These are phyloP conservation scores for Capronia americana DNA, from an alignment of 2,329 filamentous ascomycete genomes.

Conservation along the genomic window DNA sequence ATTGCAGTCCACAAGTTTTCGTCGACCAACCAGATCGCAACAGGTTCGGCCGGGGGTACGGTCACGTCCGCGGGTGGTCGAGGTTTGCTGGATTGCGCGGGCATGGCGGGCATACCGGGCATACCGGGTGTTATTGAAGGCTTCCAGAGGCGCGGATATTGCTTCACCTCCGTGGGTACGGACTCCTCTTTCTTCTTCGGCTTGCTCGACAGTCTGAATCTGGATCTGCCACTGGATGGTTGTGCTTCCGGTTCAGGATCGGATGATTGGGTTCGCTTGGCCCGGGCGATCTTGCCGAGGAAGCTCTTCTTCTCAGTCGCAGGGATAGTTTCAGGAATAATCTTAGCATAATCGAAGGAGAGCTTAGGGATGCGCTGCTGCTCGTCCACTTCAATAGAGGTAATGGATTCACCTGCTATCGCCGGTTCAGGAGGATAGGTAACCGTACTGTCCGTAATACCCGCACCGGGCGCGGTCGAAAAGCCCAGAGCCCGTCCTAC, in stretches of 20 bases:
- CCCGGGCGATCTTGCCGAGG: not conserved
- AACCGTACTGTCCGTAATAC: not conserved
- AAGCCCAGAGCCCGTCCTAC: not conserved
- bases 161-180: not conserved
- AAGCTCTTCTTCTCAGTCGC: slow-evolving; percentile 25
- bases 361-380: not conserved
- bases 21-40: slow-evolving; percentile 52
- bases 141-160: slow-evolving; percentile 12
- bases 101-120: not conserved
- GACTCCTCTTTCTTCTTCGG: slow-evolving; percentile 1
- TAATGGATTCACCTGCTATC: not conserved
- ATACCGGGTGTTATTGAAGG: not conserved
- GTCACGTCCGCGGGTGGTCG: not conserved
- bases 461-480: not conserved
- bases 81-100: not conserved
- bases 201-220: not conserved
- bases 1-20: slow-evolving; percentile 69
- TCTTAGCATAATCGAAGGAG: slow-evolving; percentile 27
- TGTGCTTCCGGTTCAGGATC: not conserved
- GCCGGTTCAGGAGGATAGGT: not conserved
- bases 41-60: not conserved
- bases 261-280: not conserved
- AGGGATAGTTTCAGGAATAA: slow-evolving; percentile 31
- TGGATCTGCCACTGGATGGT: not conserved
- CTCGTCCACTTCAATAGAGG: not conserved